Conservation (phyloP, 2,329 filamentous ascomycete genomes). For the Sclerotinia trifoliorum region DNA sequence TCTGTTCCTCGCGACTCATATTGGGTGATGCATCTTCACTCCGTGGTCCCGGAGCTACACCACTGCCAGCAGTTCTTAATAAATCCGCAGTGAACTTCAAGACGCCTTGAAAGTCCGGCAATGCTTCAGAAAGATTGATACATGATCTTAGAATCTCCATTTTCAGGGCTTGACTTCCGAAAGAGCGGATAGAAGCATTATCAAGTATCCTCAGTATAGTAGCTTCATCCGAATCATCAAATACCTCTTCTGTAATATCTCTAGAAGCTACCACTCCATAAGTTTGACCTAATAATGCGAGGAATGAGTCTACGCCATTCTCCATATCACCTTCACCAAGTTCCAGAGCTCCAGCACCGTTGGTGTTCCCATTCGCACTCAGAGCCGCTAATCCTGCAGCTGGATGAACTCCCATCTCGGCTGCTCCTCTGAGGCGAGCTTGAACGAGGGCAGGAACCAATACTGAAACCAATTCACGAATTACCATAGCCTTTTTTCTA, state of each 20-base stretch:
- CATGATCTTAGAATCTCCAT: constrained; percentile 85
- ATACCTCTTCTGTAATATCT: constrained; percentile 16
- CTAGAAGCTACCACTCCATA: constrained; percentile 57
- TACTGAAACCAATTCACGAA: constrained; percentile 80
- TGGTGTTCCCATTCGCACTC: constrained; percentile 49
- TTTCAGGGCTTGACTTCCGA: constrained; percentile 78
- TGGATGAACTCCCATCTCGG: constrained; percentile 94
- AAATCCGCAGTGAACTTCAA: constrained; percentile 82
- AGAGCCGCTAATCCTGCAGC: constrained; percentile 80
- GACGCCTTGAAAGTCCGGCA: constrained; percentile 90
- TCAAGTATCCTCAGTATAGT: constrained; percentile 58
- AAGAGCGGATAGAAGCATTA: constrained; percentile 59
- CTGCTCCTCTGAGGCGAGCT: constrained; percentile 86
- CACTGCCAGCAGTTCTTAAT: constrained; percentile 76
- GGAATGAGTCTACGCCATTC: constrained; percentile 61
- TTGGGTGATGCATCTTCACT: constrained; percentile 68
- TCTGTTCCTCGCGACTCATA: constrained; percentile 78
- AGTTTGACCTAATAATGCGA: constrained; percentile 59
- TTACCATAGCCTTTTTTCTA: constrained; percentile 86
- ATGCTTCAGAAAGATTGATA: constrained; percentile 88
- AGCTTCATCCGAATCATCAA: constrained; percentile 52
- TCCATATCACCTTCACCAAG: constrained; percentile 65
- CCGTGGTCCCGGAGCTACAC: constrained; percentile 69
- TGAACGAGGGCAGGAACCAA: constrained; percentile 84
- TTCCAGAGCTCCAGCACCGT: constrained; percentile 56